phyloP scores from a whole-genome alignment of 768 basidiomycete genomes.

The Rhizopogon vinicolor region DNA sequence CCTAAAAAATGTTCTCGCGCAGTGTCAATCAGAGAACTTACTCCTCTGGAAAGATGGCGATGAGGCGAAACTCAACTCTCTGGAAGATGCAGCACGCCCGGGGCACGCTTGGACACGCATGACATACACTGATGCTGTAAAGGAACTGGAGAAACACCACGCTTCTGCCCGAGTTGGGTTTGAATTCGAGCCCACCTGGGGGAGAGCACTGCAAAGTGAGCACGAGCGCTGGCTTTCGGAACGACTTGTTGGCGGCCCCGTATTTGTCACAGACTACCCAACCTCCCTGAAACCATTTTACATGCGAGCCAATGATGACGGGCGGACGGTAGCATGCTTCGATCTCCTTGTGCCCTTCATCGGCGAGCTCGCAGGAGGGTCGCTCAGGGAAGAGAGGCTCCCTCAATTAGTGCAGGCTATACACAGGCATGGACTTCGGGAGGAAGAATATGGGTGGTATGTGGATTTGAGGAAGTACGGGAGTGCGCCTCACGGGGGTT shows the following conservation, averaged over 20 bases:
- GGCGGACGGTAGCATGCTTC: constrained; percentile 83
- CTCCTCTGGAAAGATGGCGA: constrained; percentile 39
- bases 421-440: constrained; percentile 33
- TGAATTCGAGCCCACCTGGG: constrained; percentile 59
- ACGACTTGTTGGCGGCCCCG: constrained; percentile 59
- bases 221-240: constrained; percentile 92
- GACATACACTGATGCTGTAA: constrained; percentile 74
- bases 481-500: constrained; percentile 89
- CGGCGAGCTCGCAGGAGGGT: constrained; percentile 92
- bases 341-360: constrained; percentile 86
- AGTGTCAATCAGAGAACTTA: constrained; percentile 15
- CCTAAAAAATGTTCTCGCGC: constrained; percentile 37
- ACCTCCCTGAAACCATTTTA: constrained; percentile 87
- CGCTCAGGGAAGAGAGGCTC: constrained; percentile 75
- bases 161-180: constrained; percentile 35
- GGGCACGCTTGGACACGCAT: constrained; percentile 60
- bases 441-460: constrained; percentile 63
- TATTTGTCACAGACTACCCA: constrained; percentile 94
- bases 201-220: constrained; percentile 73
- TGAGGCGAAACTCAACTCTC: constrained; percentile 24
- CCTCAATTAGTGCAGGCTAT: constrained; percentile 50
- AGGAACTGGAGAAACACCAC: constrained; percentile 41
- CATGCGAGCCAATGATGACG: constrained; percentile 70
- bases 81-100: constrained; percentile 32
- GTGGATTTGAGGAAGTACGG: constrained; percentile 80